phyloP scores from a whole-genome alignment of 108 stramenopile species.

The Mayamaea pseudoterrestris region DNA sequence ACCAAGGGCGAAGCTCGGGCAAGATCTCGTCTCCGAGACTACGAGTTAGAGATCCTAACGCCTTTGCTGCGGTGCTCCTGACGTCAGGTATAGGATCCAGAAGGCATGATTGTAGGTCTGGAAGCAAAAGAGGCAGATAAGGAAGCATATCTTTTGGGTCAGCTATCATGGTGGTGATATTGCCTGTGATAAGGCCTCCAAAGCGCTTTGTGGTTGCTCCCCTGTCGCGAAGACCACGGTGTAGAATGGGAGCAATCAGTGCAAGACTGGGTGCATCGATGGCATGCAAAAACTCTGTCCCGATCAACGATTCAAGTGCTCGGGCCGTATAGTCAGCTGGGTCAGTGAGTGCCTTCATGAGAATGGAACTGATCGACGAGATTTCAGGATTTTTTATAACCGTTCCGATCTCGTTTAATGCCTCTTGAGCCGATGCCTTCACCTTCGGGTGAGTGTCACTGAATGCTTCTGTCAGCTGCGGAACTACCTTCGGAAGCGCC shows the following conservation, averaged over 20 bases:
- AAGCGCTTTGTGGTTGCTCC: conserved; percentile 89
- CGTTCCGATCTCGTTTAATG: conserved; percentile 89
- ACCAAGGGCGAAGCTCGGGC: conserved; percentile 89
- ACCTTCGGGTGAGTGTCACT: conserved; percentile 97
- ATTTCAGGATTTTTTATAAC: conserved; percentile 98
- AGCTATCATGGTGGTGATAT: conserved; percentile 94
- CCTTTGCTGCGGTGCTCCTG: conserved; percentile 83
- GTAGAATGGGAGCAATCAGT: conserved; percentile 92
- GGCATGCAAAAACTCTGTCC: conserved; percentile 92
- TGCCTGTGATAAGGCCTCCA: conserved; percentile 94
- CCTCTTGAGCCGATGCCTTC: conserved; percentile 75
- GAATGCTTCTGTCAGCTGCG: conserved; percentile 92
- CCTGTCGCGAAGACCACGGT: conserved; percentile 91
- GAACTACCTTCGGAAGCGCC: conserved; percentile 94
- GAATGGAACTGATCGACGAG: conserved; percentile 44
- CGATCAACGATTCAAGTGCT: conserved; percentile 78
- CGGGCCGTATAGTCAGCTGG: conserved; percentile 60
- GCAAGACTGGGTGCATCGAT: conserved; percentile 98
- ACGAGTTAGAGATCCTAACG: conserved; percentile 82
- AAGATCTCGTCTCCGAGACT: conserved; percentile 89
- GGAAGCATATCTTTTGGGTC: conserved; percentile 91
- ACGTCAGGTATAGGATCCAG: conserved; percentile 98
- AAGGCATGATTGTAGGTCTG: conserved; percentile 80
- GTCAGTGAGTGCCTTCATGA: conserved; percentile 89
- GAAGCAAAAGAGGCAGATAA: conserved; percentile 85